A percentile compares a stretch with the other conserved stretches of the same genome.
Evolutionary conservation across 2,329 filamentous ascomycete genomes (phyloP).

Genomic region (Colletotrichum limetticola): DNA sequence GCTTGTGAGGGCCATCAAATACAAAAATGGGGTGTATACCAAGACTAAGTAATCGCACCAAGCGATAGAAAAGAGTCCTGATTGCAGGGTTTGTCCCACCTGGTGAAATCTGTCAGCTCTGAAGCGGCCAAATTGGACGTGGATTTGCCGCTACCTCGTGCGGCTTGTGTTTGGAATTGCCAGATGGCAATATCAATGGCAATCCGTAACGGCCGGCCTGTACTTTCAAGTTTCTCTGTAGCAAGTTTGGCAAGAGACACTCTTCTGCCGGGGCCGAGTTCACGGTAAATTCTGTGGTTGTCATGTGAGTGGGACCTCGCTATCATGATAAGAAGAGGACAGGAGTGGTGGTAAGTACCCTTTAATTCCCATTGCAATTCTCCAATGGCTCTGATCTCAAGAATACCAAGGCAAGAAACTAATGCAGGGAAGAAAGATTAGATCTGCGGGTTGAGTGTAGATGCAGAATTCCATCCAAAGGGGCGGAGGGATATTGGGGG

Average conservation of each 20-base stretch:
- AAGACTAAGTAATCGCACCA: constrained; percentile 79
- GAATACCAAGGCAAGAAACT: background rate
- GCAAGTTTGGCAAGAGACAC: constrained; percentile 86
- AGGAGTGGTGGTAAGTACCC: constrained; percentile 53
- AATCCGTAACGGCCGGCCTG: constrained; percentile 79
- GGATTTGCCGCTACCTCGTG: constrained; percentile 63
- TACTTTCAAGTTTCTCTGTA: constrained; percentile 77
- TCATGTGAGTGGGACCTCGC: constrained; percentile 23
- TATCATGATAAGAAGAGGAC: constrained; percentile 17
- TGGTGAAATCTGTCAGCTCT: constrained; percentile 39
- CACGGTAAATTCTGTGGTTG: constrained; percentile 81
- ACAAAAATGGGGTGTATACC: constrained; percentile 91
- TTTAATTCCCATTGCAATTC: constrained; percentile 70
- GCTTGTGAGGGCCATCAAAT: constrained; percentile 88
- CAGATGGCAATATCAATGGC: constrained; percentile 97
- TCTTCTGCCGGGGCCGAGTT: constrained; percentile 84
- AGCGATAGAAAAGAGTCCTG: constrained; percentile 91
- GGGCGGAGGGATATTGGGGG: background rate
- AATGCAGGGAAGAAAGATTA: background rate
- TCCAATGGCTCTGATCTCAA: background rate
- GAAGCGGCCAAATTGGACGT: background rate
- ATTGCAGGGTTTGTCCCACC: constrained; percentile 91
- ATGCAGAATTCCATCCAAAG: background rate
- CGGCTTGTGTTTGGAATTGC: constrained; percentile 93
- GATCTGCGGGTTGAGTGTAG: background rate